Evolutionary conservation across 2,329 filamentous ascomycete species (phyloP).

Genomic region (Diaporthe velutina): DNA sequence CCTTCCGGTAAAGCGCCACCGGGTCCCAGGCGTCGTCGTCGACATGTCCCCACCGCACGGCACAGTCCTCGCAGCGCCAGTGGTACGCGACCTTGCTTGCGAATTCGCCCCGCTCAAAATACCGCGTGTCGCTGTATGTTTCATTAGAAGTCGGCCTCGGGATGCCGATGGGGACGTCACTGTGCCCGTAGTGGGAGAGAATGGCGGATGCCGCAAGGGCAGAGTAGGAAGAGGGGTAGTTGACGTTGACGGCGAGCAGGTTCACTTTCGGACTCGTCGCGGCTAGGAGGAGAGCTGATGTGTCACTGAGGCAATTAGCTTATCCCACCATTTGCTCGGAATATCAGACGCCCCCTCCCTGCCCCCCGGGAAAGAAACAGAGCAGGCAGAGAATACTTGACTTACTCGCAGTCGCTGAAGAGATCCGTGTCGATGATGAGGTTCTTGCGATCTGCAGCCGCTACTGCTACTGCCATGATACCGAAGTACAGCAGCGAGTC

Average conservation of each 20-base stretch:
- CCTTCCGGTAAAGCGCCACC: constrained; percentile 59
- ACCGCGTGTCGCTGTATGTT: constrained; percentile 58
- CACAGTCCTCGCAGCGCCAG: constrained; percentile 47
- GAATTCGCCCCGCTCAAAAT: constrained; percentile 57
- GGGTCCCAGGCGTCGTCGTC: constrained; percentile 55
- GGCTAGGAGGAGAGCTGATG: constrained; percentile 57
- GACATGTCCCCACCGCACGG: constrained; percentile 1
- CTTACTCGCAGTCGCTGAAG: constrained; percentile 61
- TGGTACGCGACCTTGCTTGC: constrained; percentile 59
- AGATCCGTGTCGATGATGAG: constrained; percentile 62
- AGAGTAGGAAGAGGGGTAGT: constrained; percentile 56
- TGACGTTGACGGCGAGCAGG: constrained; percentile 57
- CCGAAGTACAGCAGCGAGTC: neutral
- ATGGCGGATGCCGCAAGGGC: constrained; percentile 56
- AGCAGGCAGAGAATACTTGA: constrained; percentile 11
- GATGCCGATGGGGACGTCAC: constrained; percentile 53
- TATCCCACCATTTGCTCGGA: too few relatives aligned
- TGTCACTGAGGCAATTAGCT: constrained; percentile 49
- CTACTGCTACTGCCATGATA: neutral
- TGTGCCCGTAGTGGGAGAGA: constrained; percentile 55
- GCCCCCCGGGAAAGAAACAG: neutral
- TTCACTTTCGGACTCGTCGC: constrained; percentile 52
- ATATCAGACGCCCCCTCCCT: too few relatives aligned
- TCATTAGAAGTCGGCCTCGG: constrained; percentile 55
- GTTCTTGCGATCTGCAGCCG: constrained; percentile 45